Conservation (phyloP, 768 basidiomycete species). For the Tricholoma terreum region DNA sequence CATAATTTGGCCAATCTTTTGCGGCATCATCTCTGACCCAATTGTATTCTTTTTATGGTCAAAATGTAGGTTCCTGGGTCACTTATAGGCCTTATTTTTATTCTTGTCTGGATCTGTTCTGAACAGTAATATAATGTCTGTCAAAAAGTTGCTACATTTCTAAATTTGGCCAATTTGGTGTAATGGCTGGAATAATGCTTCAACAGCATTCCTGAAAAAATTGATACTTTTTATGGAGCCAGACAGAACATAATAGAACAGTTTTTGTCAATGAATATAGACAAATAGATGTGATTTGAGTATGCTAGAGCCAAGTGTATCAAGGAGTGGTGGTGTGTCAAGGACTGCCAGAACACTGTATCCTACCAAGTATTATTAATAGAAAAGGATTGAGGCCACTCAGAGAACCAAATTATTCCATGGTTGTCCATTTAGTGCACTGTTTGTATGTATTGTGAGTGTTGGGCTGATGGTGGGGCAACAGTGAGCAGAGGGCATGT, state of each 20-base stretch:
- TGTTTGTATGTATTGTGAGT: too few relatives aligned
- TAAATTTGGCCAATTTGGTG: neutral
- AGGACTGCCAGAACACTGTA: too few relatives aligned
- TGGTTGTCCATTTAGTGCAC: too few relatives aligned
- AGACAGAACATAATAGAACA: neutral
- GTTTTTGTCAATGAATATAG: neutral
- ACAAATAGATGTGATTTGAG: neutral
- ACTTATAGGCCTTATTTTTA: neutral
- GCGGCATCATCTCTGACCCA: neutral
- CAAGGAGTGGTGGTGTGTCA: too few relatives aligned
- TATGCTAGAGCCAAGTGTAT: neutral
- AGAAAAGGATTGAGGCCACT: too few relatives aligned
- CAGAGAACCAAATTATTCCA: too few relatives aligned
- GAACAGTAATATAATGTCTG: neutral
- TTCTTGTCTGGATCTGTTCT: neutral
- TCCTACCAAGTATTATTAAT: too few relatives aligned
- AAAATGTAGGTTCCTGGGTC: neutral
- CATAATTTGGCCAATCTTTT: neutral
- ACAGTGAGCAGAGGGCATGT: too few relatives aligned
- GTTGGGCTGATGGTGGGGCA: too few relatives aligned
- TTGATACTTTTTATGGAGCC: neutral
- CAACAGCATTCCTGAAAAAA: neutral
- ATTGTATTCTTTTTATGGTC: neutral
- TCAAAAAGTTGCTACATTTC: neutral
- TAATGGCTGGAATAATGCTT: neutral